These are phyloP conservation scores for Lonicera japonica DNA, from an alignment of 129 eudicot genomes.

Conservation along the genomic window DNA sequence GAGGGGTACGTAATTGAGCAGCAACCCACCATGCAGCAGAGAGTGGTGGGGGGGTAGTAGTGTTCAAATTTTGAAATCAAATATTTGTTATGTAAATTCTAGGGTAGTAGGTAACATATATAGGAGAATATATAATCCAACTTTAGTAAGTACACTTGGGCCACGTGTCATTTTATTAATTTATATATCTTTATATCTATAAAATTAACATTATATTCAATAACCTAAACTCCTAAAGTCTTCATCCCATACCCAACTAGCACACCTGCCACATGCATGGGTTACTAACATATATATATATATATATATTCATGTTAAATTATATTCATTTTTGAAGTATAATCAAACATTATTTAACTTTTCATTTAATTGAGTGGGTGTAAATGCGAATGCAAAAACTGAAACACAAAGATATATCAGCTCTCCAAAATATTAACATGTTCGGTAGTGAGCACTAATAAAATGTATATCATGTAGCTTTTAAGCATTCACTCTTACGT, in stretches of 20 bases:
- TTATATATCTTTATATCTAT: background rate
- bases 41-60: constrained; percentile 1
- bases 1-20: constrained; percentile 9
- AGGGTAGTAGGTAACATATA: constrained; percentile 18
- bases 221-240: constrained; percentile 6
- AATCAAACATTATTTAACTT: too few species aligned
- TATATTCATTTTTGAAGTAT: too few species aligned
- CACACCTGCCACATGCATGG: constrained; percentile 10
- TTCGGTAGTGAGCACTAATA: too few species aligned
- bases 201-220: background rate
- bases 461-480: too few species aligned
- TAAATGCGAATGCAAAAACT: too few species aligned
- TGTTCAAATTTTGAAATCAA: constrained; percentile 40
- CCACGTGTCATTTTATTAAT: constrained; percentile 1
- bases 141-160: constrained; percentile 17
- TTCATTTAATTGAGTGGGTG: too few species aligned
- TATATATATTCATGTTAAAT: background rate
- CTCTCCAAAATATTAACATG: too few species aligned
- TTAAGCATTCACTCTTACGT: too few species aligned
- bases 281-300: background rate
- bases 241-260: constrained; percentile 1
- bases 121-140: constrained; percentile 3
- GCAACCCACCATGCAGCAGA: background rate
- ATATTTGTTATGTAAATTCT: background rate
- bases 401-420: too few species aligned